Conservation (phyloP, 495 filamentous ascomycete species). For the Cercophora scortea region DNA sequence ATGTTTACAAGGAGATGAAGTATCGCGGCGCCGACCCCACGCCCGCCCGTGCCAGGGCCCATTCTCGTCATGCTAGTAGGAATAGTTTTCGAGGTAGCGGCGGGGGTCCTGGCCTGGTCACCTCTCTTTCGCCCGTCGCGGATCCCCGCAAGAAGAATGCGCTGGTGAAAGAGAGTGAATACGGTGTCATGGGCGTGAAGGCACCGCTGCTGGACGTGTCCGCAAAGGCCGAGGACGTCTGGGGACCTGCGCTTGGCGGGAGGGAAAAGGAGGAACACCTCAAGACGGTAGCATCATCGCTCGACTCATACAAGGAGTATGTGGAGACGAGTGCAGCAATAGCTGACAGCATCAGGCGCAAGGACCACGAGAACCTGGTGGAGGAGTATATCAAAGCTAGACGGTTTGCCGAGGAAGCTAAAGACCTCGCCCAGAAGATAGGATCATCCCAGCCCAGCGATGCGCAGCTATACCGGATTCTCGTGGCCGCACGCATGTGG, state of each 20-base stretch:
- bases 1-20: slow-evolving; percentile 97
- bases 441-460: slow-evolving; percentile 50
- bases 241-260: slow-evolving; percentile 88
- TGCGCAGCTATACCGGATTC: slow-evolving; percentile 69
- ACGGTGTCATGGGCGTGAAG: slow-evolving; percentile 86
- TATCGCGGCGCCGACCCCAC: slow-evolving; percentile 66
- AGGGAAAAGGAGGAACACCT: slow-evolving; percentile 85
- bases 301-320: slow-evolving; percentile 72
- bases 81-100: slow-evolving; percentile 57
- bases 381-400: slow-evolving; percentile 78
- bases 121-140: slow-evolving; percentile 22
- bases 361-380: slow-evolving; percentile 78
- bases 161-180: slow-evolving; percentile 86
- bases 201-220: slow-evolving; percentile 78
- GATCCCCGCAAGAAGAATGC: slow-evolving; percentile 75
- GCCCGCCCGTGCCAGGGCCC: slow-evolving; percentile 37
- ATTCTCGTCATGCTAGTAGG: slow-evolving; percentile 55
- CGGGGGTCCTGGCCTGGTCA: slow-evolving; percentile 26
- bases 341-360: slow-evolving; percentile 76
- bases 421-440: slow-evolving; percentile 48
- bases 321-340: slow-evolving; percentile 74
- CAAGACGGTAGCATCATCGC: slow-evolving; percentile 59
- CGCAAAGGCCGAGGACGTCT: slow-evolving; percentile 90
- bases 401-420: slow-evolving; percentile 65
- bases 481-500: slow-evolving; percentile 93